A percentile compares a stretch with the other conserved stretches of the same genome.
Conservation (phyloP, 192 early-diverging fungal genomes). For the Coemansia sp. region DNA sequence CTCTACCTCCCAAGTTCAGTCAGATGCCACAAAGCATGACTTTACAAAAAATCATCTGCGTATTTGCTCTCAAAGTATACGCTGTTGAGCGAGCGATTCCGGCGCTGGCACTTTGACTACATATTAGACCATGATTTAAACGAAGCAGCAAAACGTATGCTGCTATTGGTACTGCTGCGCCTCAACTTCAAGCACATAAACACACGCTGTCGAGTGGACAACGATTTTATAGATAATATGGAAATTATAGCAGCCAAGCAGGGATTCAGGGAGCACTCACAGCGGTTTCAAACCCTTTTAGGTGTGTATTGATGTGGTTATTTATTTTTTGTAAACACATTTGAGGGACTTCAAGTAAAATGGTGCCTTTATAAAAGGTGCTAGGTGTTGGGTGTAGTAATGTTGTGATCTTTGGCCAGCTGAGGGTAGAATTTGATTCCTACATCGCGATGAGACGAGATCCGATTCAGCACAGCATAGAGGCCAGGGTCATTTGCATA, state of each 20-base stretch:
- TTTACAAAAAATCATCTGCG: background rate
- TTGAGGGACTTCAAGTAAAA: background rate
- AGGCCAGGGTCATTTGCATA: slow-evolving; percentile 9
- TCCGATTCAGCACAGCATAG: slow-evolving; percentile 29
- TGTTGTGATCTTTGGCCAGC: slow-evolving; percentile 15
- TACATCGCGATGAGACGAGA: slow-evolving; percentile 39
- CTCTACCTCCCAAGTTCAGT: background rate
- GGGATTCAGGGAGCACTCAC: background rate
- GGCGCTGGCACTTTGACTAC: background rate
- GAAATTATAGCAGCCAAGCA: background rate
- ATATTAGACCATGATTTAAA: background rate
- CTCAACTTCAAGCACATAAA: background rate
- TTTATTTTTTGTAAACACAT: background rate
- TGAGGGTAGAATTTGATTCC: slow-evolving; percentile 17
- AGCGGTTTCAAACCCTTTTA: background rate
- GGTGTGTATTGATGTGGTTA: background rate
- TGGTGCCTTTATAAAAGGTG: background rate
- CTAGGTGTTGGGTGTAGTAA: background rate
- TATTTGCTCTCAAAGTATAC: background rate
- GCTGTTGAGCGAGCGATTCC: background rate
- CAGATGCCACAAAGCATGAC: background rate
- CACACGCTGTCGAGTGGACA: background rate
- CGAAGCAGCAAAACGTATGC: background rate
- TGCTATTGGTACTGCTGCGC: background rate
- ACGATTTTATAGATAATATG: background rate